Base-by-base conservation (phyloP, 148 eudicot species). In the Spergularia bocconei region DNA sequence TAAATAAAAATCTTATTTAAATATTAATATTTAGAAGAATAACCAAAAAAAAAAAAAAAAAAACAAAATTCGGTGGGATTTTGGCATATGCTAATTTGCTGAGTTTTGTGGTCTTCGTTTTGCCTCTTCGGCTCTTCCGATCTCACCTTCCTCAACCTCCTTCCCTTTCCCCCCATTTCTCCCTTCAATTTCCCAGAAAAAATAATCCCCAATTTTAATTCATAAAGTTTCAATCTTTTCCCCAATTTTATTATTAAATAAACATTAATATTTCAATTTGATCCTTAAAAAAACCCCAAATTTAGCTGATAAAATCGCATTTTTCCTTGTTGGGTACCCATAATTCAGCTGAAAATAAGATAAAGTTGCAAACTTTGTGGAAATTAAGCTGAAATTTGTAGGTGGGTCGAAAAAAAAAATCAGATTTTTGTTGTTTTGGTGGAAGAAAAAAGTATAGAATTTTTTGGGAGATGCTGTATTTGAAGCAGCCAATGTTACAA, bases 401-500 rank as follows among this genome's bases (percentile, higher is more conserved):
- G 56, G 20, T 59, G 54, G 73, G 63, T 50, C 63, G 55, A 16
- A 58, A 50, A 51, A 63, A 63, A 25, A 48, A 47, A 13, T 62
- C 20, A 69, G 29, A 55, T 10, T 13, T 69, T 69, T 44, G 61
- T 57, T 17, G 19, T 17, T 57, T 10, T 6, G 55, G 54, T 48
- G 69, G 52, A 58, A 53, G 74, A 75, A 67, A 57, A 54, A 29
- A 29, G 36, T 29, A 29, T 2, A 2, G 3, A 29, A 29, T 29
- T 29, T 2, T 29, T 29, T 29, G 36, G 36, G 77, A 72, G 66
- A 87, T 89, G 92, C 82, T 89, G 65, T 87, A 79, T 78, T 73
- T 89, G 87, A 87, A 85, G 87, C 87, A 85, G 66, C 88, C 84
- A 61, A 76, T 77, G 66, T 14, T 79, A 66, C 66, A 68, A 52